Evolutionary conservation across 1,139 yeast genomes (phyloP).

Genomic region (Hyphopichia buzzinii): DNA sequence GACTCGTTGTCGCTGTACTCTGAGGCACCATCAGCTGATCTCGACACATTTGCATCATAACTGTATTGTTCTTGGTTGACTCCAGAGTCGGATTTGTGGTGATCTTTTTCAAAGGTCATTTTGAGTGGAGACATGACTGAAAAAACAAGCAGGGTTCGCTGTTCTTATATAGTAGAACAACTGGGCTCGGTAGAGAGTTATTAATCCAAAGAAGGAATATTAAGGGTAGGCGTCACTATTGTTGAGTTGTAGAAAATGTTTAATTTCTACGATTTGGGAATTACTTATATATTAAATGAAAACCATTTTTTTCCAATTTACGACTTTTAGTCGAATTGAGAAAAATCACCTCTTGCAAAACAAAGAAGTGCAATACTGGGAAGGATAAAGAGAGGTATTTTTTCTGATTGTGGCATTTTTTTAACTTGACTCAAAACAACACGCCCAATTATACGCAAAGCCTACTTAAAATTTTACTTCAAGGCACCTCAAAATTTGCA

Average conservation of each 20-base stretch:
- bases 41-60: background rate
- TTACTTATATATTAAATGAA: no score
- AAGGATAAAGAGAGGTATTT: background rate
- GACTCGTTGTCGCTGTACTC: conserved; percentile 3
- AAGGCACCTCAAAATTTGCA: background rate
- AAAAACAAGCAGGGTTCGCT: background rate
- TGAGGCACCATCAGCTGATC: conserved; percentile 1
- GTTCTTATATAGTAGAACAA: background rate
- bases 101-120: background rate
- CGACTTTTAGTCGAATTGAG: background rate
- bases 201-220: background rate
- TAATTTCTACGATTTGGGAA: background rate
- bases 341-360: background rate
- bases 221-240: no score
- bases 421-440: background rate
- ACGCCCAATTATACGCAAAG: background rate
- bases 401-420: background rate
- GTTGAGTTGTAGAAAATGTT: no score
- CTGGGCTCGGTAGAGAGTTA: background rate
- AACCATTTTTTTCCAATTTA: no score
- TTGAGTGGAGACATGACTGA: background rate
- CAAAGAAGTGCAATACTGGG: background rate
- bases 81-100: background rate
- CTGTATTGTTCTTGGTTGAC: conserved; percentile 3
- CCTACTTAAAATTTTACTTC: background rate